Evolutionary conservation across 768 basidiomycete species (phyloP), one percentile per base, ranked within the genome.

Genomic region (Suillus luteus): DNA sequence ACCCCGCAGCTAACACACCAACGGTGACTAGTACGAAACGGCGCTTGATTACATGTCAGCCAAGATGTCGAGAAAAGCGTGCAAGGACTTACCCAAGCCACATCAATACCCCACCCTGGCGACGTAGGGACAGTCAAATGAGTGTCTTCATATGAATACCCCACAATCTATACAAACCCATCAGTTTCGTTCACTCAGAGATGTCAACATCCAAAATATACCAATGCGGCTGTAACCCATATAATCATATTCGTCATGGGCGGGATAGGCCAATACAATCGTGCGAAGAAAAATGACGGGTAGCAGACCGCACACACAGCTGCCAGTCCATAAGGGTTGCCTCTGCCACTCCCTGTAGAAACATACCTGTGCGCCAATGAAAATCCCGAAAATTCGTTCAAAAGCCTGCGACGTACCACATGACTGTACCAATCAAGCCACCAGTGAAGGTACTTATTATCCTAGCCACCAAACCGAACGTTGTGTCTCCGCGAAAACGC

Each of bases 1-100:
- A 89, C 92, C 91, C 93, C 2, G 93, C 93, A 15, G 89, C 88
- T 5, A 83, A 77, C 19, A 95, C 91, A 0, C 93, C 93, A 10
- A 79, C 79, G 1, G 83, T 77, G 1, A 95, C 93, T 9, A 91
- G 80, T 3, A 90, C 78, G 62, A 91, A 90, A 1, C 91, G 86
- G 55, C 79, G 80, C 89, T 90, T 67, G 17, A 40, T 10, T 41
- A 55, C 0, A 33, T 4, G 12, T 1, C 46, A 66, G 2, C 64
- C 61, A 51, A 49, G 24, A 38, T 31, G 0, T 6, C 6, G 12
- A 27, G 10, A 59, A 51, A 15, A 15, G 40, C 15, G 7, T 11
- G 22, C 31, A 65, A 17, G 38, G 15, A 69, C 78, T 46, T 68
- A 87, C 87, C 91, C 91, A 93, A 19, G 90, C 86, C n/a, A 94